These are phyloP conservation scores for Acrocalymma vagum DNA, from an alignment of 2,329 filamentous ascomycete genomes.

Conservation along the genomic window DNA sequence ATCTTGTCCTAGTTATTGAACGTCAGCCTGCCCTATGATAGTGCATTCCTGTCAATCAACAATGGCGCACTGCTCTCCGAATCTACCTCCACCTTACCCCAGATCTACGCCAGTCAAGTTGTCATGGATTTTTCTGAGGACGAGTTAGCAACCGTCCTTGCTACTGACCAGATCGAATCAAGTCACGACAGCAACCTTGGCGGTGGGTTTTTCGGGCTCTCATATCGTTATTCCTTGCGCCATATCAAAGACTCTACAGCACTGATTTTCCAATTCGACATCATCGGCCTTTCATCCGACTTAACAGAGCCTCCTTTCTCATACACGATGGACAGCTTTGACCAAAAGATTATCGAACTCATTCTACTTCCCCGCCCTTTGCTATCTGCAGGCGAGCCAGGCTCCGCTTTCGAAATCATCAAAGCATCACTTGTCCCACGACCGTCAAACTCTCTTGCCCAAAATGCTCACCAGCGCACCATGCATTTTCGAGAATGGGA, in stretches of 20 bases:
- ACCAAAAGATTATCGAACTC: conserved; percentile 39
- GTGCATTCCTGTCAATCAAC: conserved; percentile 35
- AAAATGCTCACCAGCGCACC: conserved; percentile 5
- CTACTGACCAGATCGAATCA: conserved; percentile 30
- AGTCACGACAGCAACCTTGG: conserved; percentile 25
- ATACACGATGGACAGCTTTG: conserved; percentile 19
- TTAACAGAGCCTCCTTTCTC: conserved; percentile 18
- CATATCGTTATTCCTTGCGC: conserved; percentile 36
- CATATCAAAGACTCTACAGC: conserved; percentile 23
- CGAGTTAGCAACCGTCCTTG: conserved; percentile 23
- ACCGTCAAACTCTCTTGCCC: neutral
- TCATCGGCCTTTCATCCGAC: conserved; percentile 32
- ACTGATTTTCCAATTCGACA: conserved; percentile 38
- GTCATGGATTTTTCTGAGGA: conserved; percentile 25
- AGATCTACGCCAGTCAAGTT: conserved; percentile 40
- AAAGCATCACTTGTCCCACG: conserved; percentile 23
- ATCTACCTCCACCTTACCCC: conserved; percentile 26
- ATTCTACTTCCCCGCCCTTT: conserved; percentile 35
- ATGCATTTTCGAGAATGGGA: conserved; percentile 44
- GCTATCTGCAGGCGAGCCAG: conserved; percentile 26
- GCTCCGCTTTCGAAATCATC: conserved; percentile 33
- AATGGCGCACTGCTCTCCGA: conserved; percentile 26
- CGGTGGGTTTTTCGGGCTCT: conserved; percentile 36
- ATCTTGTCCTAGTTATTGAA: conserved; percentile 32
- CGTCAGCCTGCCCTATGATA: conserved; percentile 38